A percentile compares a stretch with the other conserved stretches of the same genome.
Evolutionary conservation across 1,139 yeast species (phyloP).

Genomic region (Williopsis jadinii): DNA sequence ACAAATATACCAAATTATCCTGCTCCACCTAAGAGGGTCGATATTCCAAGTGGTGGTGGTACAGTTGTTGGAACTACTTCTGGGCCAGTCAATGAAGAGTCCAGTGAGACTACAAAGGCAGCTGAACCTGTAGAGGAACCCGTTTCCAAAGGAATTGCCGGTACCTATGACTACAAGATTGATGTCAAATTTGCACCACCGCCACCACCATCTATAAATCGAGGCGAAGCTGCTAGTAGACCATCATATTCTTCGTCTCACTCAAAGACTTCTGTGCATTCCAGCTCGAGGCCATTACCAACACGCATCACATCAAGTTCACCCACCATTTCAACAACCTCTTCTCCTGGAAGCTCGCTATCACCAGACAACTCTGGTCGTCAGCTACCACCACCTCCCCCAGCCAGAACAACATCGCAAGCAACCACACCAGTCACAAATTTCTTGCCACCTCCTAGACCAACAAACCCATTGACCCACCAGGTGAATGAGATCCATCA

Average conservation of each 20-base stretch:
- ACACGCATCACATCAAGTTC: conserved; percentile 3
- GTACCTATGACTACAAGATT: conserved; percentile 23
- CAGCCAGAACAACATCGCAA: conserved; percentile 1
- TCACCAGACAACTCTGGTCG: background rate
- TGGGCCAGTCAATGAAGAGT: background rate
- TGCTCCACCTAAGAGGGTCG: no score
- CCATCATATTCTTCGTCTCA: background rate
- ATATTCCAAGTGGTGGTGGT: background rate
- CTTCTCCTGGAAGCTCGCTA: background rate
- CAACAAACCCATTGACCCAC: conserved; percentile 10
- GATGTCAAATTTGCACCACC: conserved; percentile 29
- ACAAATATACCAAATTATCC: no score
- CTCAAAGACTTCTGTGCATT: conserved; percentile 9
- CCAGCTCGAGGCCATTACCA: conserved; percentile 2
- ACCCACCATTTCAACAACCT: background rate
- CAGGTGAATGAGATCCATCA: conserved; percentile 1
- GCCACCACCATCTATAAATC: conserved; percentile 20
- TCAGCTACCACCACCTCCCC: conserved; percentile 4
- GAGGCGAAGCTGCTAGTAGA: conserved; percentile 5
- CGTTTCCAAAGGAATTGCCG: conserved; percentile 16
- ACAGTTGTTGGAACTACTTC: background rate
- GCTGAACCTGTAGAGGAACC: conserved; percentile 4
- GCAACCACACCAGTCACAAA: background rate
- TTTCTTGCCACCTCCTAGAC: conserved; percentile 19
- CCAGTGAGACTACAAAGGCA: no score